phyloP scores from a whole-genome alignment of 2,329 filamentous ascomycete species.

The Claviceps humidiphila region DNA sequence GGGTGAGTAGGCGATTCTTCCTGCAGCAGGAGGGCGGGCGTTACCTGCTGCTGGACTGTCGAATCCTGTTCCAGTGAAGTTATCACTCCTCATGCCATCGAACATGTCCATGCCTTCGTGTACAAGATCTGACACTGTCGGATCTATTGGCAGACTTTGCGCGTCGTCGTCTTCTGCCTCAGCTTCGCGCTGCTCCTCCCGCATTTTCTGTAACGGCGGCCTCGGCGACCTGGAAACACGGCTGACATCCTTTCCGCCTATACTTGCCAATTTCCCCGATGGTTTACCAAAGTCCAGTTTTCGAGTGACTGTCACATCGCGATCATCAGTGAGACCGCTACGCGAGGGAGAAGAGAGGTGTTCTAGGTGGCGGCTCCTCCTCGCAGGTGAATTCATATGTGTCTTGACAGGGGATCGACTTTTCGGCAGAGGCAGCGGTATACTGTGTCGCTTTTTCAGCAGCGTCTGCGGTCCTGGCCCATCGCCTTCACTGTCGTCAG shows the following conservation, averaged over 20 bases:
- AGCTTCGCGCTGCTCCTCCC: slow-evolving; percentile 12
- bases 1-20: slow-evolving; percentile 1
- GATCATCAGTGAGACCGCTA: slow-evolving; percentile 21
- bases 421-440: slow-evolving; percentile 33
- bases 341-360: slow-evolving; percentile 37
- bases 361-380: slow-evolving; percentile 44
- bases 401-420: slow-evolving; percentile 52
- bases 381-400: slow-evolving; percentile 44
- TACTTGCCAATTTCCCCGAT: slow-evolving; percentile 4
- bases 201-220: not conserved
- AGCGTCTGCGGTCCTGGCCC: slow-evolving; percentile 41
- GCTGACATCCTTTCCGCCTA: slow-evolving; percentile 8
- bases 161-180: slow-evolving; percentile 11
- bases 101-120: slow-evolving; percentile 33
- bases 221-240: slow-evolving; percentile 12
- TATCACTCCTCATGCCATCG: slow-evolving; percentile 15
- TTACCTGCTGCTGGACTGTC: slow-evolving; percentile 8
- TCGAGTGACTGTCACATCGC: slow-evolving; percentile 33
- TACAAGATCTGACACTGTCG: slow-evolving; percentile 17
- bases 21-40: not conserved
- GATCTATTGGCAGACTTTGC: slow-evolving; percentile 2
- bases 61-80: not conserved
- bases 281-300: slow-evolving; percentile 36
- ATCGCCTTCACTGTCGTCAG: slow-evolving; percentile 24
- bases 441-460: slow-evolving; percentile 36